Base-by-base conservation (phyloP, 192 early-diverging fungal genomes). In the Glomus cerebriforme region DNA sequence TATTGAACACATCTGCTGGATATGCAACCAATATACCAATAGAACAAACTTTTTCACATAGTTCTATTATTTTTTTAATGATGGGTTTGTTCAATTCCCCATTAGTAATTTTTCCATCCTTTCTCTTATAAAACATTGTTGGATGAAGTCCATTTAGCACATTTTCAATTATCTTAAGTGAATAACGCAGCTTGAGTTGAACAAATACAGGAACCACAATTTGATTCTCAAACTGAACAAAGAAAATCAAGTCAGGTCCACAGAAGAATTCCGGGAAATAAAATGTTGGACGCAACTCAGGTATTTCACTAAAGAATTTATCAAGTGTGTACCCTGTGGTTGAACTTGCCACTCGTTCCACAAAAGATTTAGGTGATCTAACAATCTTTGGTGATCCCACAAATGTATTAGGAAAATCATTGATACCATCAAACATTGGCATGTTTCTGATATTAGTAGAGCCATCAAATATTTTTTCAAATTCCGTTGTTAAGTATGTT, bases 191-290 rank as follows among this genome's bases (percentile, higher is more conserved):
- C 10, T 72, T 72, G 24, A 72, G 9, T 47, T 72, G 45, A 54
- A 22, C 47, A 54, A 72, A 72, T 7, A 72, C 70, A 54, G 70
- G 70, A 72, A 72, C 27, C 9, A 10, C 5, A 15, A 27, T 8
- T 27, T 72, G 2, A 39, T 39, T 19, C 24, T 72, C 49, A 58
- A 72, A 54, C 8, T 72, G 12, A 34, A 72, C 70, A 72, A 72
- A 72, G 29, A 72, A 72, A 54, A 72, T 72, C 3, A 72, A 10
- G 27, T 72, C 45, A 72, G 70, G 70, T 27, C 27, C 70, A 72
- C 22, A 47, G 9, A 9, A 34, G 37, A 2, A 17, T 3, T 54
- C 70, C 10, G 45, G 70, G 0, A 72, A 72, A 72, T 72, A 72
- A 31, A 72, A 72, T 54, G 67, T 35, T 19, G 67, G 67, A 19